Percentiles rank a stretch among this genome's conserved stretches.
These are phyloP conservation scores for Euptelea pleiosperma DNA, from an alignment of 164 flowering plant species.

Conservation along the genomic window DNA sequence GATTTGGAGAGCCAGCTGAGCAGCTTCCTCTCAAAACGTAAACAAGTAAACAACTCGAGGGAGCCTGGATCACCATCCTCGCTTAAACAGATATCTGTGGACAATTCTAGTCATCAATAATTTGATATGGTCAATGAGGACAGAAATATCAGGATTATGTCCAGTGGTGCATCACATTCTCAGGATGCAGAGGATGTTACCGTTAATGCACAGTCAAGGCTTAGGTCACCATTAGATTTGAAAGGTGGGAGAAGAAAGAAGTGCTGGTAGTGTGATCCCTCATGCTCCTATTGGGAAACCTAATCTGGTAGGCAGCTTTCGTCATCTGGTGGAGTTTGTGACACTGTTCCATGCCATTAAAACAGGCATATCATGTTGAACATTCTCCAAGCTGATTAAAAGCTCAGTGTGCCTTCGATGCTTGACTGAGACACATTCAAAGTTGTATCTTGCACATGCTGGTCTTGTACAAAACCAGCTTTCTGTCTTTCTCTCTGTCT, in stretches of 20 bases:
- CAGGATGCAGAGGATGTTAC: constrained; percentile 1
- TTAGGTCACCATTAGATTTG: neutral
- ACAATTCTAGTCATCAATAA: neutral
- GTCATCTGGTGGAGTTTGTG: too few species aligned
- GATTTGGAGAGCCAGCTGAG: constrained; percentile 62
- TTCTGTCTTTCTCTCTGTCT: neutral
- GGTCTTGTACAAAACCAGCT: too few species aligned
- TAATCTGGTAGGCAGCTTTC: neutral
- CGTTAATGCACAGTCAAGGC: neutral
- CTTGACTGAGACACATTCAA: too few species aligned
- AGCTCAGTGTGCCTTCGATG: too few species aligned
- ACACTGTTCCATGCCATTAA: too few species aligned
- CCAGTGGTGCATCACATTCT: constrained; percentile 2
- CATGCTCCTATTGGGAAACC: constrained; percentile 1
- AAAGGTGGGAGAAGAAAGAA: neutral
- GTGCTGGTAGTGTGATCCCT: neutral
- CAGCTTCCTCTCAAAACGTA: constrained; percentile 32
- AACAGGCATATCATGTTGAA: too few species aligned
- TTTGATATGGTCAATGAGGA: neutral
- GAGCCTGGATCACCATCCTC: constrained; percentile 5
- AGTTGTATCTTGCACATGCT: too few species aligned
- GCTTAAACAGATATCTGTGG: constrained; percentile 5
- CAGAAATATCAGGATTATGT: neutral
- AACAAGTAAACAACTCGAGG: constrained; percentile 11
- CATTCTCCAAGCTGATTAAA: too few species aligned